Percentiles rank a stretch among this genome's conserved stretches.
Conservation (phyloP, 177 flowering plant species). For the Telopea speciosissima region DNA sequence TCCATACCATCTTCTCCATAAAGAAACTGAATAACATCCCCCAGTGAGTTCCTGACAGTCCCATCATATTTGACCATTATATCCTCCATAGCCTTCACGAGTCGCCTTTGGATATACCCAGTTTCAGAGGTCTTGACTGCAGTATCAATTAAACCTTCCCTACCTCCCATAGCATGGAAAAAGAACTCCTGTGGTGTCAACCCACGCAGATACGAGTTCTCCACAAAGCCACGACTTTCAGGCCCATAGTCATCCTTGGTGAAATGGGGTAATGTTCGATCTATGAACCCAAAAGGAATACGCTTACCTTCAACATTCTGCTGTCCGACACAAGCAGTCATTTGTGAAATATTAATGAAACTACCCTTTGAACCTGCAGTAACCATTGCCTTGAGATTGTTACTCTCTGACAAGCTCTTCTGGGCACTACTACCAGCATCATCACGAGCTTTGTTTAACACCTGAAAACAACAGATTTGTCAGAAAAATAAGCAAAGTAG, state of each 20-base stretch:
- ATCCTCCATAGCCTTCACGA: constrained; percentile 99
- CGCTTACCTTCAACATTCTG: constrained; percentile 99
- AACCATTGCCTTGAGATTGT: constrained; percentile 98
- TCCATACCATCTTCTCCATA: constrained; percentile 99
- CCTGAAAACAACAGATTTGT: constrained; percentile 31
- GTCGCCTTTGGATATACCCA: constrained; percentile 94
- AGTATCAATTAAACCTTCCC: constrained; percentile 99
- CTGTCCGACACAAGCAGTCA: constrained; percentile 99
- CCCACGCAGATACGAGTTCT: constrained; percentile 92
- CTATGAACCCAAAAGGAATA: constrained; percentile 90
- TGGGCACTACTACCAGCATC: constrained; percentile 99
- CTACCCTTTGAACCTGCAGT: constrained; percentile 99
- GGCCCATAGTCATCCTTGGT: constrained; percentile 97
- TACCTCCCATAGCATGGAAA: constrained; percentile 99
- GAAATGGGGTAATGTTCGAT: constrained; percentile 90
- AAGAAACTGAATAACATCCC: constrained; percentile 95
- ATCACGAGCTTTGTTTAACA: constrained; percentile 97
- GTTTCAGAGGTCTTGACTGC: constrained; percentile 99
- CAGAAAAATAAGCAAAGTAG: neutral
- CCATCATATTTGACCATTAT: constrained; percentile 99
- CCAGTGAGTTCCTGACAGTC: constrained; percentile 89
- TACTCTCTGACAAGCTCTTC: constrained; percentile 92
- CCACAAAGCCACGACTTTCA: constrained; percentile 99
- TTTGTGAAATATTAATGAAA: constrained; percentile 97
- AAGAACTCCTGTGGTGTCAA: constrained; percentile 98